Conservation (phyloP, 176 grass and related monocot species). For the Triticum turgidum region DNA sequence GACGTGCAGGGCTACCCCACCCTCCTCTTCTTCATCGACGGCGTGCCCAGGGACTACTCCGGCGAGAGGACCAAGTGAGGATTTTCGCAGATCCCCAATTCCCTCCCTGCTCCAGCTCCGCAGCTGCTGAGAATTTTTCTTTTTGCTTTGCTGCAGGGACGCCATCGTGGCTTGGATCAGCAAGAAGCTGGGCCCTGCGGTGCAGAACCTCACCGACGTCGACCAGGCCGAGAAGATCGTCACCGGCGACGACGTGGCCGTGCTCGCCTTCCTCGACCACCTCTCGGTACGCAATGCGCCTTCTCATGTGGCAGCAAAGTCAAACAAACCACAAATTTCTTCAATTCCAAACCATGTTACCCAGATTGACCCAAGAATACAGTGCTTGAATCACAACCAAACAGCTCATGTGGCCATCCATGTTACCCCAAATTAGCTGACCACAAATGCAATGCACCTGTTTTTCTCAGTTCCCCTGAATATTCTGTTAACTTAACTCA, state of each 20-base stretch:
- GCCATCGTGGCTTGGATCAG: conserved; percentile 80
- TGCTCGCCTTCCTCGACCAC: conserved; percentile 68
- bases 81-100: not conserved
- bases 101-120: too few relatives aligned
- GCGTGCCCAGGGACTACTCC: conserved; percentile 64
- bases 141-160: conserved; percentile 30
- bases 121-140: too few relatives aligned
- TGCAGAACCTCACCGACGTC: conserved; percentile 63
- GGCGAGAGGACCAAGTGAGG: conserved; percentile 50
- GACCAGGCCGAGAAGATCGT: conserved; percentile 73
- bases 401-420: too few relatives aligned
- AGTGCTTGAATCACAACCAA: too few relatives aligned
- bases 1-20: conserved; percentile 92
- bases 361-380: too few relatives aligned
- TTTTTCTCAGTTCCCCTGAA: too few relatives aligned
- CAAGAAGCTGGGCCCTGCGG: conserved; percentile 88
- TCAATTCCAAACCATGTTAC: too few relatives aligned
- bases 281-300: conserved; percentile 42
- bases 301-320: not conserved
- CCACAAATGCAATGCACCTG: too few relatives aligned
- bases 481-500: too few relatives aligned
- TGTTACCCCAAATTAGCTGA: too few relatives aligned
- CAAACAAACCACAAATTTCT: not conserved
- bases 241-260: conserved; percentile 58
- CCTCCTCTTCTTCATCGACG: conserved; percentile 76